Evolutionary conservation across 441 rosid genomes (phyloP), one percentile per base, ranked within the genome.

Genomic region (Dalechampia spathulata): DNA sequence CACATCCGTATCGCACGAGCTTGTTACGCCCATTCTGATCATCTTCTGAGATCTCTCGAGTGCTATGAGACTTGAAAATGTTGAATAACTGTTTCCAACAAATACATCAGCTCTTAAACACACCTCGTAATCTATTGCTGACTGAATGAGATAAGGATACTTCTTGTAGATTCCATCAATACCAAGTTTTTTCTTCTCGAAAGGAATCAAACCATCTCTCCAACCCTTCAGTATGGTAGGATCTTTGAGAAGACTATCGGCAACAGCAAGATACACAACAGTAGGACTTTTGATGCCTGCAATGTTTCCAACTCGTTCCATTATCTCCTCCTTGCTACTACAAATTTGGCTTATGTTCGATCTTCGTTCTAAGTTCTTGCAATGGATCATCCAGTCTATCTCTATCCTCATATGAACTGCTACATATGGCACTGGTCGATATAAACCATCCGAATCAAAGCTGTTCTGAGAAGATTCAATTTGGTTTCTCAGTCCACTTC

Each of bases 341-440:
- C 99, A 93, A 44, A 93, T 93, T 65, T 81, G 77, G 62, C 60
- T 75, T 8, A 85, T 66, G 50, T 82, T 79, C 55, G 51, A 61
- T 53, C 91, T 75, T 36, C 81, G 83, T 67, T 93, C 95, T 52
- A 93, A 64, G 44, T 93, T 93, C 80, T 82, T 93, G 60, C 99
- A 93, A 52, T 93, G 99, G 53, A 93, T 90, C 96, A 87, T 82
- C 99, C 99, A 93, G 54, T 93, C 99, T 55, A 82, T 85, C 78
- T 93, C 99, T 51, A 93, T 77, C 67, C 99, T 83, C 99, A 93
- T 85, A 67, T 93, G 97, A 65, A 93, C 96, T 0, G 99, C 97
- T 12, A 85, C 66, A 37, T 79, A 90, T 37, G 86, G 82, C 34
- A 66, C 38, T 0, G 63, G 52, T 8, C 27, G 43, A 50, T 1